phyloP scores from a whole-genome alignment of 2,329 filamentous ascomycete genomes.

The Hawksworthiomyces lignivorus region DNA sequence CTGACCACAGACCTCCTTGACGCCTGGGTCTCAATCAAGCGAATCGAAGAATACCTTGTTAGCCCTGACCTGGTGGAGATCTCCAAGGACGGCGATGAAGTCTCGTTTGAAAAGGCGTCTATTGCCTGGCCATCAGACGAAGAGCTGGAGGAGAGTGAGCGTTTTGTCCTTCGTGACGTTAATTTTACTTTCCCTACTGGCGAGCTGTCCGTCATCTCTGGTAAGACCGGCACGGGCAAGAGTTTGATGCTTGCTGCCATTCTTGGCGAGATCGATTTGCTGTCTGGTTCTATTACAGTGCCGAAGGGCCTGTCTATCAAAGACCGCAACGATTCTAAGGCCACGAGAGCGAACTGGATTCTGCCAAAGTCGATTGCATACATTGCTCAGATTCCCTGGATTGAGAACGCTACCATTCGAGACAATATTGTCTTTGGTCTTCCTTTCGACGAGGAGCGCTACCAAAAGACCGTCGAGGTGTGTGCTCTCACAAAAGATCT shows the following conservation, averaged over 20 bases:
- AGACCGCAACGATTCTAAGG: conserved; percentile 54
- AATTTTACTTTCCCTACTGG: conserved; percentile 59
- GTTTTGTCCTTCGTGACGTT: conserved; percentile 59
- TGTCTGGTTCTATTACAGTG: conserved; percentile 53
- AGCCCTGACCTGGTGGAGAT: conserved; percentile 55
- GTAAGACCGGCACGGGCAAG: conserved; percentile 72
- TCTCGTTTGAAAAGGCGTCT: conserved; percentile 59
- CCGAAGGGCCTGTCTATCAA: conserved; percentile 41
- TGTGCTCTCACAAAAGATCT: conserved; percentile 72
- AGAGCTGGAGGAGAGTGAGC: conserved; percentile 45
- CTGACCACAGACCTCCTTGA: conserved; percentile 64
- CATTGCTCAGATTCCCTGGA: conserved; percentile 76
- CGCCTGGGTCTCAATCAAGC: conserved; percentile 61
- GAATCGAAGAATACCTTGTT: conserved; percentile 64
- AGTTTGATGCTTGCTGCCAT: conserved; percentile 66
- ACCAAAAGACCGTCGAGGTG: conserved; percentile 60
- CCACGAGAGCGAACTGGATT: conserved; percentile 59
- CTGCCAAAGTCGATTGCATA: conserved; percentile 63
- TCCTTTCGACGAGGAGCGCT: conserved; percentile 60
- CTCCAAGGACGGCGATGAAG: conserved; percentile 46
- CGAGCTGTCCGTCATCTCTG: conserved; percentile 66
- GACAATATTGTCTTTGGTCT: conserved; percentile 75
- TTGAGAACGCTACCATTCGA: conserved; percentile 71
- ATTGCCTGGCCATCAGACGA: conserved; percentile 69
- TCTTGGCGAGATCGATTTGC: conserved; percentile 65